These are phyloP conservation scores for Sporobolomyces phaffii DNA, from an alignment of 768 basidiomycete genomes.

Conservation along the genomic window DNA sequence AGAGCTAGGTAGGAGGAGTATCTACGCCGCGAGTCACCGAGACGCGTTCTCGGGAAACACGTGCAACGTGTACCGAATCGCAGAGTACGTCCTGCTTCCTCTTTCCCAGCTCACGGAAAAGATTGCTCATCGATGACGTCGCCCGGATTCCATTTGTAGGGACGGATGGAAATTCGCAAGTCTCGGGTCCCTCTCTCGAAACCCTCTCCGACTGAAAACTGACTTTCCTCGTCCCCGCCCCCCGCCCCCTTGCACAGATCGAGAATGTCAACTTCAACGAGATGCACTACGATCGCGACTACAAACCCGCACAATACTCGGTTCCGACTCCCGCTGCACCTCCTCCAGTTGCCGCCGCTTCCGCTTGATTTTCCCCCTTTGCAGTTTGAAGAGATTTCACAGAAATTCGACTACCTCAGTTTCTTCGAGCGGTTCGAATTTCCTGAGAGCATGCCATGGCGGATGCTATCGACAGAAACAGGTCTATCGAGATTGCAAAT, in stretches of 20 bases:
- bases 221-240: too few relatives aligned
- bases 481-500: too few relatives aligned
- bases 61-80: slow-evolving; percentile 87
- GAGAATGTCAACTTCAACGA: slow-evolving; percentile 33
- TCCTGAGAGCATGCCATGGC: too few relatives aligned
- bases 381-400: background rate
- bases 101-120: too few relatives aligned
- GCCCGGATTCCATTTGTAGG: slow-evolving; percentile 50
- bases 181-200: slow-evolving; percentile 48
- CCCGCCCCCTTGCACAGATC: slow-evolving; percentile 7
- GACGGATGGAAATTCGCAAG: slow-evolving; percentile 95
- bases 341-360: background rate
- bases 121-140: too few relatives aligned
- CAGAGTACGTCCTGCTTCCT: background rate
- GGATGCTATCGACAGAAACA: too few relatives aligned
- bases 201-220: background rate
- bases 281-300: slow-evolving; percentile 27
- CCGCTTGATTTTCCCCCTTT: background rate
- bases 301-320: slow-evolving; percentile 8
- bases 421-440: background rate
- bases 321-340: background rate
- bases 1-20: slow-evolving; percentile 85
- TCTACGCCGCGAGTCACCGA: slow-evolving; percentile 93
- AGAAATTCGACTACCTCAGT: background rate
- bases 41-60: slow-evolving; percentile 95